These are phyloP conservation scores for Mortierella antarctica DNA, from an alignment of 192 early-diverging fungal genomes.

Conservation along the genomic window DNA sequence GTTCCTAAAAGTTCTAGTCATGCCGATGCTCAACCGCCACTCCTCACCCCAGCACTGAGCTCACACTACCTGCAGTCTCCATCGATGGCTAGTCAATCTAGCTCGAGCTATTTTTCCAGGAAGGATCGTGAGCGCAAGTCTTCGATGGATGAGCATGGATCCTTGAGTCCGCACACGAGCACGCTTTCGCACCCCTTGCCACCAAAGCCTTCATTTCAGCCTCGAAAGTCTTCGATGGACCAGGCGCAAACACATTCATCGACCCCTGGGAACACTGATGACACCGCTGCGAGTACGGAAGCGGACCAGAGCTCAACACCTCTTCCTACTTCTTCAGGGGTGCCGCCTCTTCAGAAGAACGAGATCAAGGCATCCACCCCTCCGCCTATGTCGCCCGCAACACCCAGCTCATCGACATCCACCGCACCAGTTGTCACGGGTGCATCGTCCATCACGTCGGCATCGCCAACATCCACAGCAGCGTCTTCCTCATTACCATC, in stretches of 20 bases:
- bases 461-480: background rate
- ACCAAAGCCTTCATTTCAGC: conserved; percentile 38
- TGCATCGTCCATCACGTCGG: background rate
- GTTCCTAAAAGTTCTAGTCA: background rate
- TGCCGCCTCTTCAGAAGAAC: too few relatives aligned
- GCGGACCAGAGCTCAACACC: background rate
- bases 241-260: conserved; percentile 9
- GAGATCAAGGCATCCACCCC: background rate
- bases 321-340: too few relatives aligned
- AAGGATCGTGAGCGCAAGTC: conserved; percentile 45
- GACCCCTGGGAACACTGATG: background rate
- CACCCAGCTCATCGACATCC: background rate
- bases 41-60: conserved; percentile 23
- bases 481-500: background rate
- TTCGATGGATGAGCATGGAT: conserved; percentile 35
- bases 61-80: conserved; percentile 48
- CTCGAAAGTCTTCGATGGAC: conserved; percentile 21
- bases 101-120: conserved; percentile 44
- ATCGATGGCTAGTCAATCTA: conserved; percentile 26
- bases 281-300: background rate
- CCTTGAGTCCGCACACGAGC: conserved; percentile 1
- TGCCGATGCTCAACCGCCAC: conserved; percentile 18
- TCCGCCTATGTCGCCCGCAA: background rate
- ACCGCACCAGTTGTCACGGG: background rate
- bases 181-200: conserved; percentile 46